These are phyloP conservation scores for Penicillium fuscoglaucum DNA, from an alignment of 2,329 filamentous ascomycete genomes.

Conservation along the genomic window DNA sequence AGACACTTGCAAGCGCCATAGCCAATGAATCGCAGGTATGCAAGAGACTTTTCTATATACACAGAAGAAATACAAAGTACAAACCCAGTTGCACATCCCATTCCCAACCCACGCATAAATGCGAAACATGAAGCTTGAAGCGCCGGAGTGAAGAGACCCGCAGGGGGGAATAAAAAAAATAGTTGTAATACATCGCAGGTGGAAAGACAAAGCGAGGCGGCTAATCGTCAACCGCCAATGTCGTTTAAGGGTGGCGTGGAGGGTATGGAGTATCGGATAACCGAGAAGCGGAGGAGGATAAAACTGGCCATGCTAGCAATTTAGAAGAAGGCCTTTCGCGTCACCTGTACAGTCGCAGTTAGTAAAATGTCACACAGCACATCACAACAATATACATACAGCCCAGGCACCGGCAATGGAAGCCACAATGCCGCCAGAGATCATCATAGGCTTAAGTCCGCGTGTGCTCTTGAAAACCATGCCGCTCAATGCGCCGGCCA, in stretches of 20 bases:
- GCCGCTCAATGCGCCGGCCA: conserved; percentile 82
- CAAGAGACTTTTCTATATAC: conserved; percentile 47
- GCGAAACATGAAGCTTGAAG: conserved; percentile 43
- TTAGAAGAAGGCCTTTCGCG: conserved; percentile 54
- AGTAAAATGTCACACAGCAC: conserved; percentile 7
- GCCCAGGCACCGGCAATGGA: conserved; percentile 84
- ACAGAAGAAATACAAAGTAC: conserved; percentile 38
- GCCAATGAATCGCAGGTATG: conserved; percentile 33
- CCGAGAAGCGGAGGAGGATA: conserved; percentile 20
- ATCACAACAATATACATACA: conserved; percentile 59
- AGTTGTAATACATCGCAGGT: conserved; percentile 43
- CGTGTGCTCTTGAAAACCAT: conserved; percentile 96
- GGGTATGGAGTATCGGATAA: conserved; percentile 29
- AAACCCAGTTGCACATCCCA: conserved; percentile 44
- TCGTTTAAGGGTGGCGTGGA: conserved; percentile 29
- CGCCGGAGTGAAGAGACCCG: conserved; percentile 48
- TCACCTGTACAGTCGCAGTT: conserved; percentile 42
- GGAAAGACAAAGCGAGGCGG: conserved; percentile 30
- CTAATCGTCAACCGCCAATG: conserved; percentile 28
- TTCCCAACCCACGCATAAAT: conserved; percentile 44
- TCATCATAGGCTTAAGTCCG: conserved; percentile 87
- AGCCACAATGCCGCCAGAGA: conserved; percentile 87
- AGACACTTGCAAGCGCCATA: conserved; percentile 27
- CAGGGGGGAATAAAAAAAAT: conserved; percentile 31
- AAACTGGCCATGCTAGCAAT: conserved; percentile 20